Conservation (phyloP, 1,284 basidiomycete genomes). For the Testicularia cyperi region DNA sequence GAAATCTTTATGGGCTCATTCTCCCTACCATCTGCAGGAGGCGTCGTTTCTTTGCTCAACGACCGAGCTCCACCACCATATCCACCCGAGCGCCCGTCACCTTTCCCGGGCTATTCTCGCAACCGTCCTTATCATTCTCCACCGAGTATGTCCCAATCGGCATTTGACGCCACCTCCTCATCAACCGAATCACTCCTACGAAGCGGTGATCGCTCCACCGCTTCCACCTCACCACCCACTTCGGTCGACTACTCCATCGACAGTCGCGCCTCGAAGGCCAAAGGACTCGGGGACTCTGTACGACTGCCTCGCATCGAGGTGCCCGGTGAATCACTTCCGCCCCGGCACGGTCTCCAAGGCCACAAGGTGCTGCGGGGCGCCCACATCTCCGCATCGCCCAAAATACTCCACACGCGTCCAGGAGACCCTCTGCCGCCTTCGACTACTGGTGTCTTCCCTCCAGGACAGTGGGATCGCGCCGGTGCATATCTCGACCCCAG, state of each 20-base stretch:
- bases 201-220: constrained; percentile 39
- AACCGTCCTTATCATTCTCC: constrained; percentile 8
- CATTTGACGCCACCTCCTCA: constrained; percentile 27
- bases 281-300: constrained; percentile 3
- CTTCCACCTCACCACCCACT: constrained; percentile 34
- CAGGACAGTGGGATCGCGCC: constrained; percentile 34
- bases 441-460: constrained; percentile 25
- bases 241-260: constrained; percentile 31
- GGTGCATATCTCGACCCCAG: constrained; percentile 20
- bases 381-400: constrained; percentile 24
- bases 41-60: constrained; percentile 46
- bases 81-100: constrained; percentile 13
- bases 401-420: constrained; percentile 6
- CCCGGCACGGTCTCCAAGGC: constrained; percentile 19
- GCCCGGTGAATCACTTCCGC: constrained; percentile 10
- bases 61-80: constrained; percentile 33
- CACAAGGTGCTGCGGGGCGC: constrained; percentile 37
- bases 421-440: constrained; percentile 30
- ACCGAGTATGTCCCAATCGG: constrained; percentile 24
- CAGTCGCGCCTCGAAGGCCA: constrained; percentile 8
- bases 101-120: constrained; percentile 3
- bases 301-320: constrained; percentile 37
- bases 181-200: constrained; percentile 36
- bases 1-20: constrained; percentile 27
- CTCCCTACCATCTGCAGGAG: constrained; percentile 39